These are phyloP conservation scores for Claviceps pusilla DNA, from an alignment of 2,329 filamentous ascomycete genomes.

Conservation along the genomic window DNA sequence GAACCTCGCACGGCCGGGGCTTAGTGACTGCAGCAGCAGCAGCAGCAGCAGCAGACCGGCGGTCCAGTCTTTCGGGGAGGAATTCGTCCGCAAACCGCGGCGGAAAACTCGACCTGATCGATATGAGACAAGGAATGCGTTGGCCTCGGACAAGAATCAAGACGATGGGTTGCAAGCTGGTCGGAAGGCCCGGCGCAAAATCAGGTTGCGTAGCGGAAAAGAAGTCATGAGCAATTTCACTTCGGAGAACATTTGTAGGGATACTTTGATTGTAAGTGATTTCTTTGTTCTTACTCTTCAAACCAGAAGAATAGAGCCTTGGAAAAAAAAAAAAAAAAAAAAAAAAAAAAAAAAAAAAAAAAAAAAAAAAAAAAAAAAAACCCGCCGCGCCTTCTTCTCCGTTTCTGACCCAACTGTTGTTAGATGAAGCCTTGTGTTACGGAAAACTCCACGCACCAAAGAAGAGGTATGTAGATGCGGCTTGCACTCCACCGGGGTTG, in stretches of 20 bases:
- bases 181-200: constrained; percentile 6
- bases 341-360: too few relatives aligned
- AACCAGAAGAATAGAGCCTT: background rate
- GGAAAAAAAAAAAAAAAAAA: too few relatives aligned
- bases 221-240: constrained; percentile 41
- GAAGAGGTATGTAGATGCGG: background rate
- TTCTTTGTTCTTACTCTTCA: background rate
- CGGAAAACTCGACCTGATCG: constrained; percentile 9
- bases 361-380: too few relatives aligned
- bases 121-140: constrained; percentile 4
- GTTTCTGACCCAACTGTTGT: background rate
- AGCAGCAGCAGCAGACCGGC: background rate
- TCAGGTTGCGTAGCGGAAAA: constrained; percentile 21
- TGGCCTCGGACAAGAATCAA: background rate
- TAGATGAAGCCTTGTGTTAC: constrained; percentile 3
- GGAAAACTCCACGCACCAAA: background rate
- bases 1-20: background rate
- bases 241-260: constrained; percentile 18
- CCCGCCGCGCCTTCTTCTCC: background rate
- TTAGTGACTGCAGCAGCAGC: background rate
- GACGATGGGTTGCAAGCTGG: background rate
- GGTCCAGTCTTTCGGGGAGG: background rate
- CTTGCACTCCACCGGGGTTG: background rate
- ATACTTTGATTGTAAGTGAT: constrained; percentile 2
- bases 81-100: constrained; percentile 7